These are phyloP conservation scores for Gossypium thurberi DNA, from an alignment of 345 rosid species.

Conservation along the genomic window DNA sequence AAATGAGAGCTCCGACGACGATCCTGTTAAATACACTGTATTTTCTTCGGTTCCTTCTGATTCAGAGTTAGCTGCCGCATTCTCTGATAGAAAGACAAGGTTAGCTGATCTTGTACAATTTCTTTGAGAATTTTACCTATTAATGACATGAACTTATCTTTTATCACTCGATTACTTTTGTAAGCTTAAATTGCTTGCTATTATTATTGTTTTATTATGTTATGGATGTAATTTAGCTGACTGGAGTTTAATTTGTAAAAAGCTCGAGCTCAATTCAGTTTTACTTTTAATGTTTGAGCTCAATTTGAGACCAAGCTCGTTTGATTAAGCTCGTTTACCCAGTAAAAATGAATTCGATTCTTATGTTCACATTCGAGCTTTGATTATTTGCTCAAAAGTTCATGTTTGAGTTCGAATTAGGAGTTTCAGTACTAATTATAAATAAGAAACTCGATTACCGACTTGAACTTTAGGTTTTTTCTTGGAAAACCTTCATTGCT, in stretches of 20 bases:
- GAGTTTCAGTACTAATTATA: background rate
- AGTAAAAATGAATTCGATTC: background rate
- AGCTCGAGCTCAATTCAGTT: background rate
- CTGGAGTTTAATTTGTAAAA: background rate
- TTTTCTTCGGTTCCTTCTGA: slow-evolving; percentile 55
- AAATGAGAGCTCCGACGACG: slow-evolving; percentile 26
- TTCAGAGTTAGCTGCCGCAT: slow-evolving; percentile 54
- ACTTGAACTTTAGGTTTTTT: background rate
- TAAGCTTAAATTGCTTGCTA: slow-evolving; percentile 5
- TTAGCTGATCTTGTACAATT: slow-evolving; percentile 7
- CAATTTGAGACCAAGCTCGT: background rate
- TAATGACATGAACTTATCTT: background rate
- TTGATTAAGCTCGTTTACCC: background rate
- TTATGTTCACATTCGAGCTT: background rate
- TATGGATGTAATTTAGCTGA: background rate
- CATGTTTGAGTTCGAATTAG: background rate
- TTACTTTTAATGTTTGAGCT: background rate
- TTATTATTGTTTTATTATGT: background rate
- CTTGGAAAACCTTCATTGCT: background rate
- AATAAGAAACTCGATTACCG: background rate
- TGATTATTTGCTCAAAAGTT: background rate
- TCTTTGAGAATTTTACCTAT: background rate
- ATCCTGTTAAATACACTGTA: slow-evolving; percentile 23
- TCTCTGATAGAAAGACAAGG: slow-evolving; percentile 58
- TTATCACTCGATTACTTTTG: background rate